These are phyloP conservation scores for Myrmaecium sp. DNA, from an alignment of 2,329 filamentous ascomycete species.

Conservation along the genomic window DNA sequence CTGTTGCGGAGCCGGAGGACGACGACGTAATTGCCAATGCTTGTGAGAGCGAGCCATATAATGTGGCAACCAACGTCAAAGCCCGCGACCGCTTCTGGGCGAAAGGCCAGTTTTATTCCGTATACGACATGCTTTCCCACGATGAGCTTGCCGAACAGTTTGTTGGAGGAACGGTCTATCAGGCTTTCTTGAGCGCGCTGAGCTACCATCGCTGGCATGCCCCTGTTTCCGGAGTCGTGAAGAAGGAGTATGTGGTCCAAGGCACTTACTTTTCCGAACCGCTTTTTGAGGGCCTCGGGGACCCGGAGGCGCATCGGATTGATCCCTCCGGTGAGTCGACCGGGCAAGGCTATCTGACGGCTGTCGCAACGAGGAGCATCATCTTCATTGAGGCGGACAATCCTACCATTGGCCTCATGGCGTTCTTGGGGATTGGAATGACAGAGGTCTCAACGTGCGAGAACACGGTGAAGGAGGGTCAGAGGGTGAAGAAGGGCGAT, in stretches of 20 bases:
- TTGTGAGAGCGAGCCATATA: constrained; percentile 46
- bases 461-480: constrained; percentile 48
- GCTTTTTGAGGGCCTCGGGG: constrained; percentile 30
- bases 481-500: constrained; percentile 51
- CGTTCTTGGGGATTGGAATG: constrained; percentile 58
- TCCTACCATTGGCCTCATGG: constrained; percentile 48
- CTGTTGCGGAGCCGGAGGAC: constrained; percentile 40
- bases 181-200: constrained; percentile 50
- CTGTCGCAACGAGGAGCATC: constrained; percentile 50
- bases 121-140: constrained; percentile 44
- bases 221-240: constrained; percentile 46
- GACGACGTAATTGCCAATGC: constrained; percentile 40
- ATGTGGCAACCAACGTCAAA: constrained; percentile 32
- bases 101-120: constrained; percentile 52
- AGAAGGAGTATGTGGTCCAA: constrained; percentile 38
- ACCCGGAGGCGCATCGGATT: constrained; percentile 21
- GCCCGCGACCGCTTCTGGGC: constrained; percentile 48
- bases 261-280: constrained; percentile 55
- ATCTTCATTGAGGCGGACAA: constrained; percentile 58
- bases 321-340: constrained; percentile 27
- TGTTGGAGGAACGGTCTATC: constrained; percentile 48
- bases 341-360: constrained; percentile 49
- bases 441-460: constrained; percentile 60
- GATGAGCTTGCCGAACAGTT: constrained; percentile 39
- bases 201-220: constrained; percentile 59